These are phyloP conservation scores for Spirogloea muscicola DNA, from an alignment of 139 green algal species.

Conservation along the genomic window DNA sequence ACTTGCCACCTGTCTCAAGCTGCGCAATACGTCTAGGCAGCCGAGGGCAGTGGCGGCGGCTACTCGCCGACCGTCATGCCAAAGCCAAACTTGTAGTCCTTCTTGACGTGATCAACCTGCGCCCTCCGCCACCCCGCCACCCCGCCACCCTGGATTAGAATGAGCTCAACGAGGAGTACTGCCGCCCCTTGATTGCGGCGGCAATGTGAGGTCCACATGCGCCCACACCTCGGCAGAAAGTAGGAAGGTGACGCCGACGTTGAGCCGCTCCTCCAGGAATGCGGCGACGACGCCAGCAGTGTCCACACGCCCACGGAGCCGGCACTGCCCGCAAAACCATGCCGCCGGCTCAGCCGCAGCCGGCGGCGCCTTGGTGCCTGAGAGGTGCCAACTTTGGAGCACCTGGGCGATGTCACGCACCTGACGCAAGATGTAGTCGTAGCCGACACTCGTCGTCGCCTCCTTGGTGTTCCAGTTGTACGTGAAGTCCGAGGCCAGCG, in stretches of 20 bases:
- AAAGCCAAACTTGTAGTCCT: constrained; percentile 97
- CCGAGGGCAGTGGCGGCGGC: no score
- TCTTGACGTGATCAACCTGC: constrained; percentile 83
- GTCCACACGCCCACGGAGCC: constrained; percentile 59
- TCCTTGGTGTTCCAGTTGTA: constrained; percentile 87
- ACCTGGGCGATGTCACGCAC: constrained; percentile 38
- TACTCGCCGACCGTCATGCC: constrained; percentile 85
- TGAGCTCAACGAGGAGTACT: no score
- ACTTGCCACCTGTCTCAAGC: no score
- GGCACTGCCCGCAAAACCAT: constrained; percentile 30
- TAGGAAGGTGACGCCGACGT: constrained; percentile 92
- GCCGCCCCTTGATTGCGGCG: no score
- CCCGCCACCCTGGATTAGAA: no score
- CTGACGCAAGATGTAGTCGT: constrained; percentile 91
- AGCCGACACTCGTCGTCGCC: constrained; percentile 85
- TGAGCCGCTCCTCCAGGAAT: constrained; percentile 91
- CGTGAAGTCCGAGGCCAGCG: constrained; percentile 86
- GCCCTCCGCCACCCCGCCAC: background rate
- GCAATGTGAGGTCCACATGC: no score
- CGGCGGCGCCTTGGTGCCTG: no score
- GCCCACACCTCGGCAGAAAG: constrained; percentile 72
- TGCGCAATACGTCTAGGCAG: no score
- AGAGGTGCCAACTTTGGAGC: no score
- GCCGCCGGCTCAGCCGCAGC: background rate
- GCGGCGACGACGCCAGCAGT: constrained; percentile 74